Evolutionary conservation across 2,329 filamentous ascomycete species (phyloP), one percentile per base, ranked within the genome.

Genomic region (Aspergillus amoenus): DNA sequence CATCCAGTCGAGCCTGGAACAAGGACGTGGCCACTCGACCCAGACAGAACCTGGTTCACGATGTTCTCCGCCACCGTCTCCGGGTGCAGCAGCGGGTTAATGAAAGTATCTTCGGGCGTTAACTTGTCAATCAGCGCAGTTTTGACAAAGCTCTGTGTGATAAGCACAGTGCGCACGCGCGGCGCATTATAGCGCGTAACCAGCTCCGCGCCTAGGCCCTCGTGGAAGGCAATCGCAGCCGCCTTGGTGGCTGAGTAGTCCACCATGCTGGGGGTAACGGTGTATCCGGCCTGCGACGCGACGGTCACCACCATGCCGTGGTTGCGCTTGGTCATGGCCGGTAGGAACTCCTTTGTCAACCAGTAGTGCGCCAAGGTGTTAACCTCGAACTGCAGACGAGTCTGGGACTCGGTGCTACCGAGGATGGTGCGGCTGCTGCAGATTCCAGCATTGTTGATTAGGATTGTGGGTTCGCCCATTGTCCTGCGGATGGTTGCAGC

Each of bases 301-400:
- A 91, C 81, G 0, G 86, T 91, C 21, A 91, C 86, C 41, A 91
- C 71, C 80, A 89, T 89, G 58, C 89, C 88, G 74, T 91, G 88
- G 74, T 90, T 85, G 12, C 68, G 68, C 7, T 73, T 68, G 51
- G 88, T 73, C 81, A 92, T 88, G 62, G 75, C 69, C 0, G 88
- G 88, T 1, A 92, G 76, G 72, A 91, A 91, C 56, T 86, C 82
- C 67, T 85, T 82, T 6, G 81, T 75, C n/a, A 86, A 79, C 78
- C 82, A 86, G 77, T 84, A 90, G 73, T 88, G 88, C 2, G 85
- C 79, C 32, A 91, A 70, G 0, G 85, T 78, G 73, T 91, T 92
- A 64, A 91, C 85, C 58, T 86, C 85, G 70, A 91, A 90, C 51
- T 87, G 88, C 47, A 65, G 83, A 39, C 83, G 82, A 61, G 89